Evolutionary conservation across 2,329 filamentous ascomycete species (phyloP), one percentile per base, ranked within the genome.

Genomic region (Hypoxylon sp.): DNA sequence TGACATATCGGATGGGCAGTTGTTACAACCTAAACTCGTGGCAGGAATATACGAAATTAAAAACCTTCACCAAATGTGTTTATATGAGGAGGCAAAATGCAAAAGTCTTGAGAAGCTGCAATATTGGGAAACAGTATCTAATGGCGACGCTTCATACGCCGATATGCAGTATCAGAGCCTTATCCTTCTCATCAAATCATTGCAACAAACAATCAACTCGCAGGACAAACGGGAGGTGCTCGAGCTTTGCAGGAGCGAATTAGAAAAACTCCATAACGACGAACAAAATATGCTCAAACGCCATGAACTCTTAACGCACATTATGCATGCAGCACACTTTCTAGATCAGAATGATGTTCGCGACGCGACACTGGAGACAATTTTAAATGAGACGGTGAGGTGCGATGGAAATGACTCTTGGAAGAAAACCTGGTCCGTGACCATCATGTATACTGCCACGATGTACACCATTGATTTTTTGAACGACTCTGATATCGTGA

Each of bases 271-370:
- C 18, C 60, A 54, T 4, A 33, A 52, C 2, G 26, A 42, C 28
- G 42, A 53, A 12, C 30, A 18, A 38, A 57, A 63, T 33, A 51
- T 63, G 40, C 6, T 8, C 9, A 58, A 30, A 32, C 60, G 49
- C 9, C 24, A 57, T 28, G 8, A 26, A 14, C 4, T 57, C 12
- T 24, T 58, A 14, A 26, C 4, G 16, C 2, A 33, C 12, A 24
- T 48, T 3, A 9, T 28, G n/a, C 1, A 8, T 8, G 60, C 53
- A 18, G 48, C 59, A 2, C 2, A 20, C 11, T 3, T 0, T 16
- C 4, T 32, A 9, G 14, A 12, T 3, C 28, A 57, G 42, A 6
- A 11, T 0, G 38, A 46, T 16, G 2, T 58, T n/a, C 11, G 9
- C 14, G 14, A 53, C 9, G 9, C 14, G 6, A 53, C 18, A 14